Conservation (phyloP, 352 stramenopile genomes). For the Pythium utonaiense region DNA sequence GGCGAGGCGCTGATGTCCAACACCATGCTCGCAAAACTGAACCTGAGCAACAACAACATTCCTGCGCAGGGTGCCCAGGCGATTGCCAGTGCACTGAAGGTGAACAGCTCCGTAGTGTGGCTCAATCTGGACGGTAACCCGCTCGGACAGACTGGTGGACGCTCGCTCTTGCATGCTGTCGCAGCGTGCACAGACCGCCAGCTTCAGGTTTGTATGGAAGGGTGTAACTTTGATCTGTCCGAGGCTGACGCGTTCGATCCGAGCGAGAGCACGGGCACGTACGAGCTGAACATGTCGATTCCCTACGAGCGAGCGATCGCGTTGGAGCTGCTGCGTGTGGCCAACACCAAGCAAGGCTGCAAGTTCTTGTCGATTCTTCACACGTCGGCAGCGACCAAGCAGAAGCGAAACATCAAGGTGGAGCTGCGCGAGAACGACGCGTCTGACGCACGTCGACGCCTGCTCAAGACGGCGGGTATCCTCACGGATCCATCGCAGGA, state of each 20-base stretch:
- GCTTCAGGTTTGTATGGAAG: conserved; percentile 54
- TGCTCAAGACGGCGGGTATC: conserved; percentile 71
- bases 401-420: conserved; percentile 52
- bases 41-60: conserved; percentile 81
- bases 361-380: conserved; percentile 79
- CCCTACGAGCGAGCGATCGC: conserved; percentile 73
- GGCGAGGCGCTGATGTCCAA: conserved; percentile 64
- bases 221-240: conserved; percentile 73
- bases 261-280: conserved; percentile 62
- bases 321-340: conserved; percentile 63
- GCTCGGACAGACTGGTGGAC: conserved; percentile 54
- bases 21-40: conserved; percentile 47
- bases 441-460: conserved; percentile 31
- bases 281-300: conserved; percentile 74
- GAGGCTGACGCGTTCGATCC: conserved; percentile 69
- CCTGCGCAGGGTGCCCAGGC: conserved; percentile 55
- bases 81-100: conserved; percentile 61
- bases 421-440: conserved; percentile 54
- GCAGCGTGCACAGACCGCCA: conserved; percentile 50
- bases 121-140: conserved; percentile 67
- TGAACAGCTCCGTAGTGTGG: conserved; percentile 36
- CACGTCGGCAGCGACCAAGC: conserved; percentile 33
- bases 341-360: conserved; percentile 73
- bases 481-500: conserved; percentile 37
- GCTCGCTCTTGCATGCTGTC: conserved; percentile 60